Base-by-base conservation (phyloP, 1,139 yeast species). In the Geotrichum restrictum region DNA sequence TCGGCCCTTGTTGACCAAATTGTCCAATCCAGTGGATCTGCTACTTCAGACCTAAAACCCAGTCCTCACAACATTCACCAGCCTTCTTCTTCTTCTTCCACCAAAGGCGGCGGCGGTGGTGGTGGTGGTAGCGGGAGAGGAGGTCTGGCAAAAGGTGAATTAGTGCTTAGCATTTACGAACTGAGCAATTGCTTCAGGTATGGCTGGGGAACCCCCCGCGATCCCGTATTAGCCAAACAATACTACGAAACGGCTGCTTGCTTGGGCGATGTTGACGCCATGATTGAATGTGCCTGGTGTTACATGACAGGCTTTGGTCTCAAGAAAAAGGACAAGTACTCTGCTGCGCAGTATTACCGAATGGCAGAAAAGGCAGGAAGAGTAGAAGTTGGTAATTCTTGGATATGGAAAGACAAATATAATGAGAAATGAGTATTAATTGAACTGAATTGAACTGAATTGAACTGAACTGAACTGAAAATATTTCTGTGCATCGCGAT, bases 171-270 rank as follows among this genome's bases (percentile, higher is more conserved):
- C 27, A 60, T 66, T 8, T 68, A 60, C 49, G 71, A 68, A 52
- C 60, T 68, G 10, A 71, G 69, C 36, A 68, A 68, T 50, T 65
- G 71, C 43, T 66, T 63, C 55, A 57, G 66, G 22, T 57, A 63
- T 48, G 72, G 72, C 5, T 67, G 71, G 71, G 72, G 72, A 21
- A 63, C 65, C 21, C 64, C 60, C 6, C 51, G 55, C 36, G 70
- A 67, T 49, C 57, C 62, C 4, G 54, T 48, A 4, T 62, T 64
- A 1, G 71, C 70, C 3, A 58, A 58, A 42, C 61, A 59, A 14
- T 67, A 65, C 53, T 68, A 63, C 57, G 70, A 66, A 51, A 59
- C 66, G 2, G 71, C 70, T 1, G 71, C 69, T 3, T 54, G 62
- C 37, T 57, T 68, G 33, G 72, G 72, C 11, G 72, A 68, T 46